Base-by-base conservation (phyloP, 768 basidiomycete species). In the Lactarius quietus region DNA sequence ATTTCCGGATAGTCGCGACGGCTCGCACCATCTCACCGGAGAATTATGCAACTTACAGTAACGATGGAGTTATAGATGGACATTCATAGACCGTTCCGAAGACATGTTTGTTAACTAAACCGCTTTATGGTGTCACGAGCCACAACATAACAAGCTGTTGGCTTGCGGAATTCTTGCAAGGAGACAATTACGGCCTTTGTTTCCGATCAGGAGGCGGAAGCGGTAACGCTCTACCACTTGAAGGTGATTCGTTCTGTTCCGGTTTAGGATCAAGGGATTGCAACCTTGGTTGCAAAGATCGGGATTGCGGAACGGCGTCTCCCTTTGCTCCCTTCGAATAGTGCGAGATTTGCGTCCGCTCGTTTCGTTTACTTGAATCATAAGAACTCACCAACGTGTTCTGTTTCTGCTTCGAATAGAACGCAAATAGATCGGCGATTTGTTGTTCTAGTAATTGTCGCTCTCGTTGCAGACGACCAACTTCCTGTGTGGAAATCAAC, bases 1-100 rank as follows among this genome's bases (percentile, higher is more conserved):
- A 88, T 71, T 89, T 92, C 73, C 83, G 90, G 3, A 89, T 92
- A 68, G 90, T 89, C 33, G 90, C 90, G 3, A 92, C 90, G 15
- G 90, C 90, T 45, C 83, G 90, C 51, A 81, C 75, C 63, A 92
- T 92, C 70, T 76, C 77, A 64, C 72, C 75, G 60, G 70, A 70
- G 6, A 70, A 73, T 51, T 64, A 69, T 28, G 29, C 28, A 39
- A 39, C 39, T 3, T 38, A 9, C 3, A 14, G 2, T 39, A 39
- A 39, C 45, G 23, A 48, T 2, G 23, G 38, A 54, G 36, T 54
- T 39, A 14, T 56, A 0, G 59, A 56, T 20, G 35, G 29, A 45
- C 20, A 41, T 52, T 33, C 39, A 15, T 9, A n/a, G 2, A 29
- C 23, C 20, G 7, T 9, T 23, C 29, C 43, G n/a, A 15, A 14